Percentiles rank a stretch among this genome's conserved stretches.
Conservation (phyloP, 2,329 filamentous ascomycete genomes). For the Camptophora hylomeconis region DNA sequence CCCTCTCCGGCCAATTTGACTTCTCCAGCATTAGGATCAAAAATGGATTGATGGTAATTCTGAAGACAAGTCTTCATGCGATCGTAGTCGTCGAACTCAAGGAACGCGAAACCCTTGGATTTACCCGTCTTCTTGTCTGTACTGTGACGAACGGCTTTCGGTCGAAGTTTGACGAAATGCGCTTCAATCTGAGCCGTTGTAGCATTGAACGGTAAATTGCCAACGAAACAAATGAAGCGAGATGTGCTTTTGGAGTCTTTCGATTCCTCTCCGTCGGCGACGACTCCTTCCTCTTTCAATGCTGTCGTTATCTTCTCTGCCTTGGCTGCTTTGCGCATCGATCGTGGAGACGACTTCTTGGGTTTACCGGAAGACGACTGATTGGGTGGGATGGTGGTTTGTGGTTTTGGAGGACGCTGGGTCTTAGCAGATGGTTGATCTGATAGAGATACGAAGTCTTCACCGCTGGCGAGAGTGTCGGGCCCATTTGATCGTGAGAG, state of each 20-base stretch:
- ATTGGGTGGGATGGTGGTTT: neutral
- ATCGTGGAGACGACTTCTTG: slow-evolving; percentile 2
- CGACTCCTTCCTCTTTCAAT: slow-evolving; percentile 8
- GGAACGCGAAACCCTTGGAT: slow-evolving; percentile 67
- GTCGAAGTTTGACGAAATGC: slow-evolving; percentile 68
- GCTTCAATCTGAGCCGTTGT: slow-evolving; percentile 54
- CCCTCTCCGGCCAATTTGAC: neutral
- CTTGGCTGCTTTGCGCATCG: slow-evolving; percentile 4
- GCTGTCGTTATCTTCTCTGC: slow-evolving; percentile 13
- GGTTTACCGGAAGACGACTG: slow-evolving; percentile 1
- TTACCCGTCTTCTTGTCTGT: slow-evolving; percentile 52
- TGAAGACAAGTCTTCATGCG: slow-evolving; percentile 88
- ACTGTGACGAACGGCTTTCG: slow-evolving; percentile 58
- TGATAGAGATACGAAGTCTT: slow-evolving; percentile 3
- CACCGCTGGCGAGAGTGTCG: slow-evolving; percentile 2
- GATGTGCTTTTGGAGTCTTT: slow-evolving; percentile 14
- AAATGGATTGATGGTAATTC: slow-evolving; percentile 75
- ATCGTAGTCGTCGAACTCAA: slow-evolving; percentile 78
- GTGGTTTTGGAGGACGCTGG: too few relatives aligned
- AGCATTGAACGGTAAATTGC: slow-evolving; percentile 79
- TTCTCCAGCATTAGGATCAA: slow-evolving; percentile 38
- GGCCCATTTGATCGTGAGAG: neutral
- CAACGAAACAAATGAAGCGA: slow-evolving; percentile 68
- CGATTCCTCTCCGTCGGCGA: slow-evolving; percentile 19
- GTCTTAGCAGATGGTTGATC: too few relatives aligned